A percentile compares a stretch with the other conserved stretches of the same genome.
Conservation (phyloP, 345 rosid genomes). For the Eutrema heterophyllum region DNA sequence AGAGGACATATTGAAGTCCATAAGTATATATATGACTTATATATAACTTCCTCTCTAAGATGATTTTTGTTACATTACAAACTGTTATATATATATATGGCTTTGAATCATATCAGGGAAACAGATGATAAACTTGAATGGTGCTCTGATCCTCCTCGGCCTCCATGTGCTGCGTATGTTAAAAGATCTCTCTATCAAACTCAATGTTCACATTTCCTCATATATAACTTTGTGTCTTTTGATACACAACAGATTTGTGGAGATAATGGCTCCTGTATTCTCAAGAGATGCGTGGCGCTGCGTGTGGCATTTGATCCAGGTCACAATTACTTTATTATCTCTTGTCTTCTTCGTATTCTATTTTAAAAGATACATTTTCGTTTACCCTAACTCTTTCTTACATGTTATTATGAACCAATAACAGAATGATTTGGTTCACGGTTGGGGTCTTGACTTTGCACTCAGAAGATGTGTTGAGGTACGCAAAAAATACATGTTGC, state of each 20-base stretch:
- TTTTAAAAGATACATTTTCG: neutral
- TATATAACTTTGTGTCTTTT: neutral
- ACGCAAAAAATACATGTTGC: constrained; percentile 4
- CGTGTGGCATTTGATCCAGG: constrained; percentile 98
- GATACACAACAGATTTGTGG: constrained; percentile 69
- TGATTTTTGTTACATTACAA: neutral
- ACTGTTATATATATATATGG: neutral
- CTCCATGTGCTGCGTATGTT: constrained; percentile 95
- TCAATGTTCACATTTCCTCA: neutral
- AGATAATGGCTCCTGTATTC: constrained; percentile 97
- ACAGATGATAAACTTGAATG: constrained; percentile 74
- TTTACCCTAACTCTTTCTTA: neutral
- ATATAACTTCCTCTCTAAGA: constrained; percentile 6
- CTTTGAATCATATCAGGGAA: constrained; percentile 40
- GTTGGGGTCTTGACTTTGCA: constrained; percentile 99
- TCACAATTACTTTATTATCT: constrained; percentile 13
- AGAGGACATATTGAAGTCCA: constrained; percentile 79
- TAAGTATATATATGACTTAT: constrained; percentile 30
- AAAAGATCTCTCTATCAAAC: neutral
- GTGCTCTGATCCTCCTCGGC: constrained; percentile 75
- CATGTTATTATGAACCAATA: constrained; percentile 8
- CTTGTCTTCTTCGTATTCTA: neutral
- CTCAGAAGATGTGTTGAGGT: constrained; percentile 90
- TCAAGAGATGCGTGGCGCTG: constrained; percentile 89
- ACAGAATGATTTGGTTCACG: constrained; percentile 97